phyloP scores from a whole-genome alignment of 2,329 filamentous ascomycete species.

The Aspergillus transmontanensis region DNA sequence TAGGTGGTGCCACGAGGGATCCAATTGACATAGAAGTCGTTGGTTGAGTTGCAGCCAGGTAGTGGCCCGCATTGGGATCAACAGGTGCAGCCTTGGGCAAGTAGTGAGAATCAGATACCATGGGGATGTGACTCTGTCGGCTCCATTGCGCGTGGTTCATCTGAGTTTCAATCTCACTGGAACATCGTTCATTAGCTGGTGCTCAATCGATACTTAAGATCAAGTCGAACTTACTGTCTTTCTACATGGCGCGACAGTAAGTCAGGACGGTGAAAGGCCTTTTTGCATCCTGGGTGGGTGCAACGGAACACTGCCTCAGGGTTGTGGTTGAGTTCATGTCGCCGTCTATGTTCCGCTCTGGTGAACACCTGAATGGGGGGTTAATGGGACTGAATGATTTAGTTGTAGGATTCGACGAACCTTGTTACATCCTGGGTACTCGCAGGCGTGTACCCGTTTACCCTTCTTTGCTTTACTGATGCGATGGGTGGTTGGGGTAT shows the following conservation, averaged over 20 bases:
- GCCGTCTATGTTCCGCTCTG: slow-evolving; percentile 52
- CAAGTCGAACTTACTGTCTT: slow-evolving; percentile 46
- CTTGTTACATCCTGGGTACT: slow-evolving; percentile 52
- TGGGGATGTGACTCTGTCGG: slow-evolving; percentile 24
- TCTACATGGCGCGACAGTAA: slow-evolving; percentile 52
- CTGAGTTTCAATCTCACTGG: slow-evolving; percentile 41
- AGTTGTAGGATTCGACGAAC: slow-evolving; percentile 30
- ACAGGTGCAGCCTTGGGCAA: slow-evolving; percentile 27
- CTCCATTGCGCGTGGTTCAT: slow-evolving; percentile 33
- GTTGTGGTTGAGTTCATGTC: slow-evolving; percentile 55
- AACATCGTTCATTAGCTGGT: background rate
- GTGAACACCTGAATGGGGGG: slow-evolving; percentile 47
- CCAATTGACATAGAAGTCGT: slow-evolving; percentile 40
- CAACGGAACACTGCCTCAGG: slow-evolving; percentile 50
- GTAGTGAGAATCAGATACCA: slow-evolving; percentile 24
- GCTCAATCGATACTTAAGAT: background rate
- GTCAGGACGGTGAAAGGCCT: slow-evolving; percentile 52
- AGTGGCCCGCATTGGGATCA: slow-evolving; percentile 24
- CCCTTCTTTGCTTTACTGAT: slow-evolving; percentile 57
- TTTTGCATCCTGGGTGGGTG: slow-evolving; percentile 46
- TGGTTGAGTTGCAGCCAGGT: slow-evolving; percentile 30
- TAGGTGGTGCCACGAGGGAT: slow-evolving; percentile 36
- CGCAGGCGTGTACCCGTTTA: slow-evolving; percentile 53
- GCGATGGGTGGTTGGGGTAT: slow-evolving; percentile 53
- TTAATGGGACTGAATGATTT: slow-evolving; percentile 14